phyloP scores from a whole-genome alignment of 2,329 filamentous ascomycete species.

The Dactylellina parvicollis region DNA sequence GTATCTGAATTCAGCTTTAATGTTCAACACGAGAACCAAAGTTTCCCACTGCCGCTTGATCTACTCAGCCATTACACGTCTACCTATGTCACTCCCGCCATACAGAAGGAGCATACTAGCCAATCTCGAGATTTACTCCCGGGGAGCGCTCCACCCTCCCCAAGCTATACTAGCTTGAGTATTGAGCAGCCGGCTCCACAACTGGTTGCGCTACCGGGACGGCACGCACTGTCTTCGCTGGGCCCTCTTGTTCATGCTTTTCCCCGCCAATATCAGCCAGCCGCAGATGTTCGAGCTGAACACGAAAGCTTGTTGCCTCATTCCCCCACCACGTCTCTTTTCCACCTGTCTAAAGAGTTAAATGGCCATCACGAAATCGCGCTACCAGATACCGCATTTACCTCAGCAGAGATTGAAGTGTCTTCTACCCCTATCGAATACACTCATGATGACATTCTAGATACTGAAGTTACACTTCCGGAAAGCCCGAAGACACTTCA shows the following conservation, averaged over 20 bases:
- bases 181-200: not conserved
- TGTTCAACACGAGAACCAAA: not conserved
- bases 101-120: not conserved
- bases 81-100: not conserved
- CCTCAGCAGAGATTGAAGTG: not conserved
- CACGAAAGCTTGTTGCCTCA: slow-evolving; percentile 1
- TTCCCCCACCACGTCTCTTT: slow-evolving; percentile 8
- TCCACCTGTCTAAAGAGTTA: not conserved
- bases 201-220: not conserved
- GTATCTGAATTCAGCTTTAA: not conserved
- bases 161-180: not conserved
- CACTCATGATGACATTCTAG: not conserved
- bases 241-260: not conserved
- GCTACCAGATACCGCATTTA: slow-evolving; percentile 9
- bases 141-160: slow-evolving; percentile 9
- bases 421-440: not conserved
- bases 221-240: not conserved
- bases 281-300: not conserved
- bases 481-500: slow-evolving; percentile 7
- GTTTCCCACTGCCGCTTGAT: not conserved
- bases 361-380: not conserved
- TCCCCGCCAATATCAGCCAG: not conserved
- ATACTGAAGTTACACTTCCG: slow-evolving; percentile 1
- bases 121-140: not conserved
- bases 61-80: not conserved